A percentile compares a stretch with the other conserved stretches of the same genome.
Conservation (phyloP, 345 rosid species). For the Salix caprea region DNA sequence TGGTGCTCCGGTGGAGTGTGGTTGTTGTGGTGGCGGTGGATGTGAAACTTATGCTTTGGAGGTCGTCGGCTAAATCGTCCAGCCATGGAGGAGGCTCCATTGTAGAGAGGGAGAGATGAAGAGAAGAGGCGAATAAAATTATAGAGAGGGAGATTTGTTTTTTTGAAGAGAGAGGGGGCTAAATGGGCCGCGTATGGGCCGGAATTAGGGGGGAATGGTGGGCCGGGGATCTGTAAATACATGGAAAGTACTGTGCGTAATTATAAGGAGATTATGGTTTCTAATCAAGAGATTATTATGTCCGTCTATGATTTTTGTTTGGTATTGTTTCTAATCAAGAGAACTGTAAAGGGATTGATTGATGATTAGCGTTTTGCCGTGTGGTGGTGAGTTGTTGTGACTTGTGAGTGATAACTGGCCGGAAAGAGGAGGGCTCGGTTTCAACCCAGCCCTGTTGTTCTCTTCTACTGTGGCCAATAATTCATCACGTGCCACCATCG, state of each 20-base stretch:
- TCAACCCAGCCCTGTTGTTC: no score
- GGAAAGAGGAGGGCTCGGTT: no score
- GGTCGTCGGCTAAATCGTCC: slow-evolving; percentile 78
- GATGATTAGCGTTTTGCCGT: not conserved
- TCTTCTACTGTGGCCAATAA: no score
- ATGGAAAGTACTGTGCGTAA: not conserved
- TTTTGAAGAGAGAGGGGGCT: not conserved
- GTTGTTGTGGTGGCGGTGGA: slow-evolving; percentile 53
- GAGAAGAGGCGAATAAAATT: not conserved
- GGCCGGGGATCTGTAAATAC: not conserved
- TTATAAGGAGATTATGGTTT: not conserved
- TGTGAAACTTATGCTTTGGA: slow-evolving; percentile 86
- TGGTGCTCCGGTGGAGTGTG: slow-evolving; percentile 68
- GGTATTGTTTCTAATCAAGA: not conserved
- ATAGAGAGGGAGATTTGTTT: not conserved
- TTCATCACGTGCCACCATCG: not conserved
- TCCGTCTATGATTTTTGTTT: not conserved
- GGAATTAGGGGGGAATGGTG: not conserved
- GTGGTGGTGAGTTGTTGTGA: not conserved
- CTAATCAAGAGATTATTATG: not conserved
- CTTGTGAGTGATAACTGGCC: not conserved
- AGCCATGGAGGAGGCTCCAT: slow-evolving; percentile 16
- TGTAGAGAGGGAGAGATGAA: not conserved
- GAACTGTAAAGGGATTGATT: not conserved
- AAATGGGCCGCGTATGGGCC: slow-evolving; percentile 11